Percentiles rank a stretch among this genome's conserved stretches.
Conservation (phyloP, 2,329 filamentous ascomycete genomes). For the Coniochaeta ligniaria region DNA sequence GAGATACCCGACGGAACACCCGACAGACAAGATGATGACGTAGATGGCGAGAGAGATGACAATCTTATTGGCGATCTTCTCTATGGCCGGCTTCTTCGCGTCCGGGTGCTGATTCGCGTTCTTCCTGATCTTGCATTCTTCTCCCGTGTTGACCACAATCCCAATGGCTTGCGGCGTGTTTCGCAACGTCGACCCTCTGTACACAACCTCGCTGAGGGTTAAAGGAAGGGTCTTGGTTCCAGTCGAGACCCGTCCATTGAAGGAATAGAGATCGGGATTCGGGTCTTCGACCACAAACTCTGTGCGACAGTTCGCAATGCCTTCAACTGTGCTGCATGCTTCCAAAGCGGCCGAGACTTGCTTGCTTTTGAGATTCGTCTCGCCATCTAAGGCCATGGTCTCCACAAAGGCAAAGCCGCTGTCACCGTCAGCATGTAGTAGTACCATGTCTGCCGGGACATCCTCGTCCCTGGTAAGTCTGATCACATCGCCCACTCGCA, state of each 20-base stretch:
- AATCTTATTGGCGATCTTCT: slow-evolving; percentile 65
- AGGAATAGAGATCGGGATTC: slow-evolving; percentile 70
- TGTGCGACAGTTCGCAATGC: slow-evolving; percentile 48
- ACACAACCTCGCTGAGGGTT: slow-evolving; percentile 75
- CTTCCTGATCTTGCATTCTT: slow-evolving; percentile 82
- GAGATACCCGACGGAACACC: slow-evolving; percentile 75
- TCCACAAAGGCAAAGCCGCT: slow-evolving; percentile 78
- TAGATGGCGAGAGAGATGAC: slow-evolving; percentile 75
- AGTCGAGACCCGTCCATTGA: slow-evolving; percentile 61
- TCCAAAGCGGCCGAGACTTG: slow-evolving; percentile 57
- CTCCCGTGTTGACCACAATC: slow-evolving; percentile 77
- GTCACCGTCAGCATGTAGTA: slow-evolving; percentile 70
- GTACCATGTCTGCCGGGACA: slow-evolving; percentile 73
- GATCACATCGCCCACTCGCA: slow-evolving; percentile 43
- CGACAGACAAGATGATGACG: slow-evolving; percentile 70
- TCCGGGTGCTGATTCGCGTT: slow-evolving; percentile 77
- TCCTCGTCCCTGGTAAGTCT: slow-evolving; percentile 61
- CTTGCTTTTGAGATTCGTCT: slow-evolving; percentile 76
- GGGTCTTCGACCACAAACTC: slow-evolving; percentile 69
- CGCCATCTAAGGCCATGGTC: slow-evolving; percentile 77
- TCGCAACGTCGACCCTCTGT: slow-evolving; percentile 76
- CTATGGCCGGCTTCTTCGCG: slow-evolving; percentile 69
- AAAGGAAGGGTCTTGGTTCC: slow-evolving; percentile 56
- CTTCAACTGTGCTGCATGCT: slow-evolving; percentile 44
- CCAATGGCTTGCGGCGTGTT: slow-evolving; percentile 72